Base-by-base conservation (phyloP, 257 asterid genomes). In the Plantago elongata region DNA sequence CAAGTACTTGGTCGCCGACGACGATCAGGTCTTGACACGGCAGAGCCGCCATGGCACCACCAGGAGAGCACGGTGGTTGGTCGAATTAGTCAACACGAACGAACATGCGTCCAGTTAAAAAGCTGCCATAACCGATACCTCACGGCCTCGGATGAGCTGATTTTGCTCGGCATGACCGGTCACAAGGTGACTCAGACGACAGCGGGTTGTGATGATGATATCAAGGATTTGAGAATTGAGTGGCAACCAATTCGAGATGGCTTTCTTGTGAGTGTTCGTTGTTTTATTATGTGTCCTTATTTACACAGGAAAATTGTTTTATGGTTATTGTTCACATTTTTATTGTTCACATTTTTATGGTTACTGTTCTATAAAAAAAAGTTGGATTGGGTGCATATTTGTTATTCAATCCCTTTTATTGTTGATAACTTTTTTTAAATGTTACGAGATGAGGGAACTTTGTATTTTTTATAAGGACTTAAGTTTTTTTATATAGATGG, bases 201-300 rank as follows among this genome's bases (percentile, higher is more conserved):
- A 14, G 81, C 85, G 18, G 84, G 11, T 40, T 17, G n/a, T 14
- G 27, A 82, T 13, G 78, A 72, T 4, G 54, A 3, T 7, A 37
- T 5, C 4, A 71, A 71, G 14, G 84, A 87, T 14, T 5, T 44
- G 59, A 65, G 67, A 22, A 73, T 76, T 45, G 86, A 82, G 72
- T 93, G 99, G 99, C 84, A 75, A 72, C 96, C 96, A 8, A 60
- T 84, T 1, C 76, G 88, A 65, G 99, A 93, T 14, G 99, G 95
- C 0, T 93, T 93, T 66, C 95, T 81, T 75, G 40, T 34, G 40
- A 34, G 40, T 34, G 40, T 34, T 34, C 8, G 40, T 34, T 34
- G 7, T 4, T 34, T 5, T 34, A 34, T 34, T 34, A 22, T 22
- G 27, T 34, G 40, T 34, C 40, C 40, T 34, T 34, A 22, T 22